phyloP scores from a whole-genome alignment of 495 filamentous ascomycete species.

The Gamarada debralockiae region DNA sequence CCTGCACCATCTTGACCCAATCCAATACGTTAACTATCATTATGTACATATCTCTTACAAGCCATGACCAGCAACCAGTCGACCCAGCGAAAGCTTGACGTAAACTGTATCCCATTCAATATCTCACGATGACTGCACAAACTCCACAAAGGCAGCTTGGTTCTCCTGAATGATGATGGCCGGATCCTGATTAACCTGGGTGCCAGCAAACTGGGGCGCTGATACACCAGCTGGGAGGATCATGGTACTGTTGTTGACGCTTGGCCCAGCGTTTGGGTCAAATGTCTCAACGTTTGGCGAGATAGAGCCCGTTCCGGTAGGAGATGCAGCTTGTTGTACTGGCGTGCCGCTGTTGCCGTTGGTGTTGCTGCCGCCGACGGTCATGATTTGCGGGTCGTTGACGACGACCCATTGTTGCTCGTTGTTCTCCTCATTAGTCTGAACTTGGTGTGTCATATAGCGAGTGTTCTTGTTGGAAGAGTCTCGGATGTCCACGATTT shows the following conservation, averaged over 20 bases:
- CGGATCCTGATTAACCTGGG: conserved; percentile 10
- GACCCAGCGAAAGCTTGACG: not conserved
- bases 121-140: not conserved
- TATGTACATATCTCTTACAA: conserved; percentile 1
- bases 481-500: conserved; percentile 17
- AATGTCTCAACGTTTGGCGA: not conserved
- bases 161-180: conserved; percentile 17
- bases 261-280: not conserved
- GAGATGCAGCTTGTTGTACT: not conserved
- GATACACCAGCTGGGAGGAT: conserved; percentile 14
- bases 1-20: not conserved
- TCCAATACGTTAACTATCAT: not conserved
- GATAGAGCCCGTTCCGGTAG: not conserved
- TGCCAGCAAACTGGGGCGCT: conserved; percentile 6
- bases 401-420: conserved; percentile 16
- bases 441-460: conserved; percentile 19
- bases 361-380: not conserved
- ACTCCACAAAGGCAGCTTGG: conserved; percentile 13
- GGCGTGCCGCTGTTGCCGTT: not conserved
- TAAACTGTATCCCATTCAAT: not conserved
- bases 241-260: conserved; percentile 1
- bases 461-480: conserved; percentile 10
- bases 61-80: not conserved
- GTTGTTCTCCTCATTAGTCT: conserved; percentile 9
- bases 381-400: not conserved